phyloP scores from a whole-genome alignment of 805 yeast species.

The Candida wancherniae region DNA sequence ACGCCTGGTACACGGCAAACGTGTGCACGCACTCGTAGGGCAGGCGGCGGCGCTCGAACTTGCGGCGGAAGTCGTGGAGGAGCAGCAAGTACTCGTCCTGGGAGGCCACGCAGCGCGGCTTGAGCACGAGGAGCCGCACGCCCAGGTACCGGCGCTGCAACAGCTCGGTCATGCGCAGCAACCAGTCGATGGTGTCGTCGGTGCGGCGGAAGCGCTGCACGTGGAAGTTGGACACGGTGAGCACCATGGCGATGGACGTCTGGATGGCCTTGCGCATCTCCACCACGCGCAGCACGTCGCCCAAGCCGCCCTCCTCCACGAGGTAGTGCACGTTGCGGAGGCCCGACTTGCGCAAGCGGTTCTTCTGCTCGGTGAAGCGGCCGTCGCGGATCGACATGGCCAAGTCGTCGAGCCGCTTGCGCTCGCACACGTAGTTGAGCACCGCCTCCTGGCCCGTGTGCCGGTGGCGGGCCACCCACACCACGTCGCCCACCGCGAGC shows the following conservation, averaged over 20 bases:
- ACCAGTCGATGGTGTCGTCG: constrained; percentile 67
- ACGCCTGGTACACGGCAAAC: constrained; percentile 49
- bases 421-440: constrained; percentile 78
- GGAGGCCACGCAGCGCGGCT: constrained; percentile 44
- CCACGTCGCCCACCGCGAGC: constrained; percentile 78
- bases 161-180: constrained; percentile 44
- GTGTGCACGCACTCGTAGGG: constrained; percentile 35
- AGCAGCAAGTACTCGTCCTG: constrained; percentile 48
- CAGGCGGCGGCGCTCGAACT: constrained; percentile 33
- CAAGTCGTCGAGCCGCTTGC: constrained; percentile 86
- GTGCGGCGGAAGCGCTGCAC: constrained; percentile 64
- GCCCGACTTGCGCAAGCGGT: constrained; percentile 65
- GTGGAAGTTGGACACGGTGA: constrained; percentile 62
- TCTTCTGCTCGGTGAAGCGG: constrained; percentile 81
- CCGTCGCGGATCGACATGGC: constrained; percentile 82
- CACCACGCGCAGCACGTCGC: constrained; percentile 29
- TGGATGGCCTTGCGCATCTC: constrained; percentile 61
- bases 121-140: constrained; percentile 44
- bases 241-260: constrained; percentile 69
- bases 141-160: constrained; percentile 36
- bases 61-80: constrained; percentile 38
- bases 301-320: constrained; percentile 65
- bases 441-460: constrained; percentile 57
- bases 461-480: constrained; percentile 80
- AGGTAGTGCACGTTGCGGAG: constrained; percentile 66